Evolutionary conservation across 164 flowering plant genomes (phyloP).

Genomic region (Paratinospora sagittata): DNA sequence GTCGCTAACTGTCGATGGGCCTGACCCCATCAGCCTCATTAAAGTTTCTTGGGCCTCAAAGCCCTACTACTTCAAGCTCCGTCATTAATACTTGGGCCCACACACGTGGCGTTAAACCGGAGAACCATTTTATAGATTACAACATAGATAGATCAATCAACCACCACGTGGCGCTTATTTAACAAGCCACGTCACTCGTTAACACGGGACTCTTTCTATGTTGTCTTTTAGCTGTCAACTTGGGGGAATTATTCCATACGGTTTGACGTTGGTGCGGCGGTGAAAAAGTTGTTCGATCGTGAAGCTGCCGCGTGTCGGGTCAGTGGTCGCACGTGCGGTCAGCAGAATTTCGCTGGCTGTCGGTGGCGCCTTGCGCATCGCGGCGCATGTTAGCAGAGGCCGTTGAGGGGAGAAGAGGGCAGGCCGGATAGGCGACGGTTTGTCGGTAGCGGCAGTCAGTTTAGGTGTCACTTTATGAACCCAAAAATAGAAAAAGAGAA

Average conservation of each 20-base stretch:
- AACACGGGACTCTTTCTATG: not conserved
- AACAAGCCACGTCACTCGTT: not conserved
- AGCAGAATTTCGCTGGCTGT: not conserved
- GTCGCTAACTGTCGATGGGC: not conserved
- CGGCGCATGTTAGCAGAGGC: not conserved
- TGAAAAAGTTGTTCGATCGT: no score
- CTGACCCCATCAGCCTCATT: not conserved
- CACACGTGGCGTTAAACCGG: not conserved
- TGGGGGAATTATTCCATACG: not conserved
- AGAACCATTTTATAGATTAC: not conserved
- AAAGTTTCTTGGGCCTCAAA: not conserved
- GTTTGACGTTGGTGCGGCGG: not conserved
- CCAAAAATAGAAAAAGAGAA: not conserved
- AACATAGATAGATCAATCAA: not conserved
- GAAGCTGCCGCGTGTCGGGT: no score
- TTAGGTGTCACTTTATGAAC: not conserved
- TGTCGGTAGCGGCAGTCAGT: slow-evolving; percentile 4
- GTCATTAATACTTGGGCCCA: not conserved
- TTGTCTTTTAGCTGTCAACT: slow-evolving; percentile 5
- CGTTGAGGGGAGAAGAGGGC: not conserved
- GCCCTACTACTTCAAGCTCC: not conserved
- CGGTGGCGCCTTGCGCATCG: not conserved
- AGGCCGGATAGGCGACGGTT: not conserved
- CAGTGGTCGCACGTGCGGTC: not conserved
- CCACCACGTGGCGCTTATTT: not conserved